phyloP scores from a whole-genome alignment of 169 alveolate species.

The Plasmodium gallinaceum region DNA sequence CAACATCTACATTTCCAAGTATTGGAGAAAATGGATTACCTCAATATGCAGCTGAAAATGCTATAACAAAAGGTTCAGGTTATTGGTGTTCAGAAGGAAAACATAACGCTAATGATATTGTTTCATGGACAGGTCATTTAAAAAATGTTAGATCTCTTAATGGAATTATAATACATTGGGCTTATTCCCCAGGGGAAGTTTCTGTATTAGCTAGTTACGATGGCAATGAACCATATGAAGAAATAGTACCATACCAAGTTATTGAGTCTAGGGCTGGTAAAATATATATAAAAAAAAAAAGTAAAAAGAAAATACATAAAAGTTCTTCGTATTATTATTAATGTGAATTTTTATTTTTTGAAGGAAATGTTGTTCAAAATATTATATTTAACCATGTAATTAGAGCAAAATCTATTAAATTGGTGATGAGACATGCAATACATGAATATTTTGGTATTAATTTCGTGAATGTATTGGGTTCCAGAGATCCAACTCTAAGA shows the following conservation, averaged over 20 bases:
- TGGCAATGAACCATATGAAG: constrained; percentile 80
- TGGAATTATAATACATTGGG: constrained; percentile 74
- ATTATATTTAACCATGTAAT: constrained; percentile 83
- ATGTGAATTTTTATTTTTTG: neutral
- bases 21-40: constrained; percentile 82
- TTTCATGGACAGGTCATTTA: constrained; percentile 81
- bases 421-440: constrained; percentile 87
- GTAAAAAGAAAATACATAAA: neutral
- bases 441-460: constrained; percentile 90
- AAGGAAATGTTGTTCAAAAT: constrained; percentile 82
- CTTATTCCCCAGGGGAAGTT: constrained; percentile 77
- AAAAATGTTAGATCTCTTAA: constrained; percentile 79
- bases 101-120: constrained; percentile 78
- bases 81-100: constrained; percentile 87
- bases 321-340: no score
- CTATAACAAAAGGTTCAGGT: constrained; percentile 84
- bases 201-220: constrained; percentile 81
- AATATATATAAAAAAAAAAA: neutral
- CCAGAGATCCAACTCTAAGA: constrained; percentile 87
- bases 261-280: constrained; percentile 77
- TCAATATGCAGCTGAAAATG: constrained; percentile 86
- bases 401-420: constrained; percentile 83
- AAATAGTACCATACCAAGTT: constrained; percentile 83
- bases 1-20: constrained; percentile 72
- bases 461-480: constrained; percentile 87